Percentiles rank a stretch among this genome's conserved stretches.
These are phyloP conservation scores for Fusarium acutatum DNA, from an alignment of 2,329 filamentous ascomycete species.

Conservation along the genomic window DNA sequence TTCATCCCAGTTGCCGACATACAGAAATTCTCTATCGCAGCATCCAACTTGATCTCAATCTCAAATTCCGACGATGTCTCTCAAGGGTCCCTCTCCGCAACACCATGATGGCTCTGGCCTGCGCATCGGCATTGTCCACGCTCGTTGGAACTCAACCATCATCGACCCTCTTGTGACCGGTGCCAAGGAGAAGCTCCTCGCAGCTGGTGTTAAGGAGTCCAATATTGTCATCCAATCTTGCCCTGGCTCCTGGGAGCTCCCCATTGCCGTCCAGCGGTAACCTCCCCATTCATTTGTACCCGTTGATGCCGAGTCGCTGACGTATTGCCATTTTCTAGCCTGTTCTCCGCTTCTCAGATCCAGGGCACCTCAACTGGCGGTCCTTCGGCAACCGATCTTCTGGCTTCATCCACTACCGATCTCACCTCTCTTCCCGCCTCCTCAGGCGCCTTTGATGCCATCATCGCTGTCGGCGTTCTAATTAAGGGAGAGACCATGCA, in stretches of 20 bases:
- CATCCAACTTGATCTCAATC: not conserved
- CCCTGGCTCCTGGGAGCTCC: slow-evolving; percentile 93
- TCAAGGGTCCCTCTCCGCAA: slow-evolving; percentile 66
- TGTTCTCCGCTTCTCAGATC: slow-evolving; percentile 87
- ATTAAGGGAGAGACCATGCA: slow-evolving; percentile 99
- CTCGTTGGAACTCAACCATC: slow-evolving; percentile 91
- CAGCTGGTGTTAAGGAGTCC: slow-evolving; percentile 82
- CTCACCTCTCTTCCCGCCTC: slow-evolving; percentile 59
- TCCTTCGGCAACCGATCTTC: slow-evolving; percentile 78
- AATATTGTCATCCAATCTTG: slow-evolving; percentile 92
- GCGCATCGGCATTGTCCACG: slow-evolving; percentile 94
- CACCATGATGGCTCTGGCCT: slow-evolving; percentile 75
- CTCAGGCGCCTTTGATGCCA: slow-evolving; percentile 83
- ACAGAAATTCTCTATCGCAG: slow-evolving; percentile 9
- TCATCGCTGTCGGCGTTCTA: slow-evolving; percentile 93
- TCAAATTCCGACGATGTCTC: slow-evolving; percentile 41
- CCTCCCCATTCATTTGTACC: slow-evolving; percentile 28
- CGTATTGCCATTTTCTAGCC: slow-evolving; percentile 54
- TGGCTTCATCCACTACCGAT: slow-evolving; percentile 74
- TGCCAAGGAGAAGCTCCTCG: slow-evolving; percentile 78
- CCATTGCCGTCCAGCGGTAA: slow-evolving; percentile 86
- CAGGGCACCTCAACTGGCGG: slow-evolving; percentile 73
- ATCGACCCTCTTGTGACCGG: slow-evolving; percentile 87
- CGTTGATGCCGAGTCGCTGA: slow-evolving; percentile 17
- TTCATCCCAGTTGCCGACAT: not conserved